A percentile compares a stretch with the other conserved stretches of the same genome.
Conservation (phyloP, 2,329 filamentous ascomycete genomes). For the Ophiostoma australiae region DNA sequence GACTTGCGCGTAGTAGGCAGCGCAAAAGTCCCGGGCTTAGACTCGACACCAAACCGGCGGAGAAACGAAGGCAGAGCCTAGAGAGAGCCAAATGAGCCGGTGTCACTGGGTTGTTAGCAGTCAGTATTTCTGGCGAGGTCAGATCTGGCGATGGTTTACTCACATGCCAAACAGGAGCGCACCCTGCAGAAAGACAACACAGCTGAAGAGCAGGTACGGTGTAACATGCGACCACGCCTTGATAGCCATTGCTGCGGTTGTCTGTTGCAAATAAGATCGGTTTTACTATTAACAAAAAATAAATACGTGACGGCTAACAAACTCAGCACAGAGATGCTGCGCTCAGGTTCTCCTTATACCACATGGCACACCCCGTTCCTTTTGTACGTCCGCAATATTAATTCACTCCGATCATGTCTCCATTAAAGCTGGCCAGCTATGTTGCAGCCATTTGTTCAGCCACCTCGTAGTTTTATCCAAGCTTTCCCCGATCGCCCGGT, state of each 20-base stretch:
- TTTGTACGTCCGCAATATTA: neutral
- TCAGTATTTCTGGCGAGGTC: neutral
- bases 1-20: slow-evolving; percentile 8
- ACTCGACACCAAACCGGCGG: neutral
- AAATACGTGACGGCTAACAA: no score
- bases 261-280: no score
- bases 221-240: neutral
- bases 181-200: neutral
- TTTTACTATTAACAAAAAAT: no score
- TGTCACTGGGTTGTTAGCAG: neutral
- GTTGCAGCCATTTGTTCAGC: neutral
- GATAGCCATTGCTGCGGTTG: neutral
- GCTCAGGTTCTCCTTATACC: neutral
- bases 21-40: neutral
- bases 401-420: neutral
- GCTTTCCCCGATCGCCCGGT: neutral
- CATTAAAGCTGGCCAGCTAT: neutral
- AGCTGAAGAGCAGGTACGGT: neutral
- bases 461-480: neutral
- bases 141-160: neutral
- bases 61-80: neutral
- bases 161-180: neutral
- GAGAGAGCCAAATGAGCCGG: neutral
- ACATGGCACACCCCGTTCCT: neutral
- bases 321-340: neutral